Conservation (phyloP, 176 grass and related monocot species). For the Eragrostis curvula region DNA sequence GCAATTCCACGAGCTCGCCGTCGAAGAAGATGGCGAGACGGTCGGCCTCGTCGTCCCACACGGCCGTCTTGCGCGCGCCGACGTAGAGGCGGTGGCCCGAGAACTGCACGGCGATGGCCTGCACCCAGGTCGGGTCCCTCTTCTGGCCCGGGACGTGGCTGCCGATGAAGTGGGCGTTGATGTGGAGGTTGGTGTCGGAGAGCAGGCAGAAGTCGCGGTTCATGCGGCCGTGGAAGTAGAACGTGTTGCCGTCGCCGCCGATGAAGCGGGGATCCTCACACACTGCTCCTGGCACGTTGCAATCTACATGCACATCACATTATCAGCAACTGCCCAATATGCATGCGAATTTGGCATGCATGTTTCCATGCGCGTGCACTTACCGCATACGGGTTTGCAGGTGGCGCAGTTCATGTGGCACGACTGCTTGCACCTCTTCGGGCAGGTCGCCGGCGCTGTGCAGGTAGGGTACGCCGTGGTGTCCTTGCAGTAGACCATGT, state of each 20-base stretch:
- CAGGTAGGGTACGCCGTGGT: constrained; percentile 7
- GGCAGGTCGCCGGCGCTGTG: constrained; percentile 25
- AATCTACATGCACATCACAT: neutral
- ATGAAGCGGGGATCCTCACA: constrained; percentile 43
- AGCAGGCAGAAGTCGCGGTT: constrained; percentile 38
- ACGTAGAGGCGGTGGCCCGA: constrained; percentile 29
- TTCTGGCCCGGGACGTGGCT: constrained; percentile 23
- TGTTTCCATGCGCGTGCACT: neutral
- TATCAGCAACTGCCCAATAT: neutral
- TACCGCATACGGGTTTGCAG: neutral
- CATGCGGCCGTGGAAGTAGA: constrained; percentile 42
- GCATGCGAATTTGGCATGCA: neutral
- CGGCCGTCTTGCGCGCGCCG: constrained; percentile 1
- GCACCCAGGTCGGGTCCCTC: constrained; percentile 37
- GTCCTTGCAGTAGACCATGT: constrained; percentile 31
- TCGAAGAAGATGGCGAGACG: constrained; percentile 30
- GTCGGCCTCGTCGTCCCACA: constrained; percentile 29
- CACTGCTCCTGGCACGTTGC: constrained; percentile 25
- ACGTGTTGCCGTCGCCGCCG: constrained; percentile 46
- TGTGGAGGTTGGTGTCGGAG: constrained; percentile 43
- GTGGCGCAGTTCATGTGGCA: constrained; percentile 37
- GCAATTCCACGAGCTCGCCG: constrained; percentile 23
- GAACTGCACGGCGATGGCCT: constrained; percentile 39
- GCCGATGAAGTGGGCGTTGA: constrained; percentile 50
- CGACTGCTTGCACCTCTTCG: neutral